Base-by-base conservation (phyloP, 1,284 basidiomycete species). In the Lentinula novae-zelandiae region DNA sequence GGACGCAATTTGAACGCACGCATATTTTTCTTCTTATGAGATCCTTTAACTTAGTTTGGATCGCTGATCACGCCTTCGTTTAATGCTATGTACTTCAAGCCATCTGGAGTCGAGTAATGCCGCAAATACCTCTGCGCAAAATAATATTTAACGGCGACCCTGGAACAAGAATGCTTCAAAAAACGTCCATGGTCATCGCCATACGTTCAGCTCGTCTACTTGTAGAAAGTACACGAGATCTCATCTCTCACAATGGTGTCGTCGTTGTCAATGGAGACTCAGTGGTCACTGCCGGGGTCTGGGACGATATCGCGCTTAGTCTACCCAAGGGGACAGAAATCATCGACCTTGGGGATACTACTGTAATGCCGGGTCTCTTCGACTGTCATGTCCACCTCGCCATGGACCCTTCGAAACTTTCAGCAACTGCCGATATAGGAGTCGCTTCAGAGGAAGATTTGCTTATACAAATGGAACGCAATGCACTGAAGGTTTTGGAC, bases 371-470 rank as follows among this genome's bases (percentile, higher is more conserved):
- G 4, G 62, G 62, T 6, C 50, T 63, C 27, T 60, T 63, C 22
- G 62, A 63, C 20, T 63, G 62, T 36, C 62, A 63, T 34, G 62
- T 63, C 40, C 62, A 63, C 33, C 62, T 63, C 8, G 60, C 52
- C 10, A 48, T 63, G 53, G 62, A 63, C 20, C 62, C 62, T 17
- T 34, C 46, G 15, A 53, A 38, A 9, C 15, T 56, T 31, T 36
- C 51, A 8, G n/a, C 62, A 8, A 42, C 48, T 7, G 53, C 56
- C 5, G 62, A 63, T n/a, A 27, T 44, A 17, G 31, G 51, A 27
- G n/a, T 44, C 5, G 20, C 44, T 39, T 36, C 54, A 7, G 53
- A 62, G 27, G 31, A 42, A 13, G 54, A 52, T 33, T 10, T 63
- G n/a, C 40, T 57, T 20, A 7, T 15, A 7, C 17, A 38, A 36